Base-by-base conservation (phyloP, 306 rosid species). In the Vigna trinervia region DNA sequence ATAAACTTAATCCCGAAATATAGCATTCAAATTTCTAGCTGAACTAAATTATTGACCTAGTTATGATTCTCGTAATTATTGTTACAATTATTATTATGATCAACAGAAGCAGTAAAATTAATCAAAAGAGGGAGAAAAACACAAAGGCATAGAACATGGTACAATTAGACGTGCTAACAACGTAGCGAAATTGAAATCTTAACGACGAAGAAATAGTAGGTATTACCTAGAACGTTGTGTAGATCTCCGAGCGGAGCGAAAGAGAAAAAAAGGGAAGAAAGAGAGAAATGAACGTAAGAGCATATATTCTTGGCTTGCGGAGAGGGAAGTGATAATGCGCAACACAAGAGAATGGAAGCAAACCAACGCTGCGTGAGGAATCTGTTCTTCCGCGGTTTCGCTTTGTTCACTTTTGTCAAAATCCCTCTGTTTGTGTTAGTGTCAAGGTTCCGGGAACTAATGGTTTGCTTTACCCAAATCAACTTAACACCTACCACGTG, bases 231-330 rank as follows among this genome's bases (percentile, higher is more conserved):
- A 51, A 76, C n/a, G 6, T 17, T 12, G 57, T 26, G 82, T 8
- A 26, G 78, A 76, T 79, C 84, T 9, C 12, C 26, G 23, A 13
- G 36, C 15, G 13, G 34, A 53, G 5, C 39, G 78, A 78, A 60
- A 77, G 73, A 36, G 34, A 30, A 30, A 30, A 30, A 30, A 30
- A 78, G 4, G 23, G 26, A 68, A 46, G 32, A 1, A 22, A 58
- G 48, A 46, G 63, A 39, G 57, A 46, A 8, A 22, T 1, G 23
- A 19, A 64, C 4, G 17, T 5, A 22, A 3, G 23, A 46, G 53
- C 28, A 68, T 41, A 74, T 65, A 79, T 85, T 82, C 88, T 82
- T 85, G 62, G 56, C 86, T 82, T 85, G 53, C 28, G 52, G 67
- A 66, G 80, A 52, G 41, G 69, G 62, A 69, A 81, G 72, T 38